Evolutionary conservation across 2,329 filamentous ascomycete genomes (phyloP).

Genomic region (Penicillium sp.): DNA sequence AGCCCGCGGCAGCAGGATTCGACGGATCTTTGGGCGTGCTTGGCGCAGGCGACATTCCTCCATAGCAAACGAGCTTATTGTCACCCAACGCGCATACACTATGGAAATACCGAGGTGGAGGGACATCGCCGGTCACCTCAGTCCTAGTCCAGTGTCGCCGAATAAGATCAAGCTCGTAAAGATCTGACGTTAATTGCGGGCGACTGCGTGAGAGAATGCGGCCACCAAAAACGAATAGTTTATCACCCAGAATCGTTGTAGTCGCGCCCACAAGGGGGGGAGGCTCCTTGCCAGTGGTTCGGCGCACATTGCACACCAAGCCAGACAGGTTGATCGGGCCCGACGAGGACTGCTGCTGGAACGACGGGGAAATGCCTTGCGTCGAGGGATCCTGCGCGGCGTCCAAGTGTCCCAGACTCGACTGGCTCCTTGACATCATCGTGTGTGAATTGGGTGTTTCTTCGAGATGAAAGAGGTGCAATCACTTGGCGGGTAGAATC

Average conservation of each 20-base stretch:
- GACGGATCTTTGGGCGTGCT: conserved; percentile 51
- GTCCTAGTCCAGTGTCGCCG: conserved; percentile 91
- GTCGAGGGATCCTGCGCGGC: conserved; percentile 35
- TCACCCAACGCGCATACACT: conserved; percentile 93
- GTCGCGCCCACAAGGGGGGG: conserved; percentile 91
- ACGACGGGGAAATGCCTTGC: conserved; percentile 36
- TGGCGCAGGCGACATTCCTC: conserved; percentile 87
- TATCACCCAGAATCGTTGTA: conserved; percentile 92
- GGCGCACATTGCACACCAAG: conserved; percentile 69
- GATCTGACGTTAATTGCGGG: conserved; percentile 81
- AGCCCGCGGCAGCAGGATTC: conserved; percentile 41
- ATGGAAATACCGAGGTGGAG: conserved; percentile 93
- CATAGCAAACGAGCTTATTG: conserved; percentile 95
- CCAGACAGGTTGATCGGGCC: conserved; percentile 66
- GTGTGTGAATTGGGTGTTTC: conserved; percentile 18
- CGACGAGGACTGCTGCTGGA: conserved; percentile 35
- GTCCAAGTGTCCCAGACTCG: conserved; percentile 43
- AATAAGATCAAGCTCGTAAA: conserved; percentile 93
- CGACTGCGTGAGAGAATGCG: conserved; percentile 81
- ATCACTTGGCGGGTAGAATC: conserved; percentile 3
- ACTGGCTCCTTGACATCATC: conserved; percentile 47
- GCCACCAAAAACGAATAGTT: conserved; percentile 94
- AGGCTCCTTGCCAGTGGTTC: conserved; percentile 89
- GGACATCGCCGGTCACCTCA: conserved; percentile 80
- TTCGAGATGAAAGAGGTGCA: background rate